Base-by-base conservation (phyloP, 139 green algal species). In the Microglena sp. region DNA sequence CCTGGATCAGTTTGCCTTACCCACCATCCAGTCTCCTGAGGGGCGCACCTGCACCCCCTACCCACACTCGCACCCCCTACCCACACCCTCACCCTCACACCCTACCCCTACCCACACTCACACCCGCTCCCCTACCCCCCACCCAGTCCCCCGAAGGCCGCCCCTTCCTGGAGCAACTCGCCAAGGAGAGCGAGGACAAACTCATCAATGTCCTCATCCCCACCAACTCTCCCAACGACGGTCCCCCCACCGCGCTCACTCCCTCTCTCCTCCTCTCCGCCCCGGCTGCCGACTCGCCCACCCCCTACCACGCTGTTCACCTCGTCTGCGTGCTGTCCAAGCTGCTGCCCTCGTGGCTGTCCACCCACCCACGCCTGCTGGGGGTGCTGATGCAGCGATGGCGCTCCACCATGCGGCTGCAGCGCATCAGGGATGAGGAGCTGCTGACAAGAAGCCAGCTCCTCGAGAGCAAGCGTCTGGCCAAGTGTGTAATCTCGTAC, bases 391-490 rank as follows among this genome's bases (percentile, higher is more conserved):
- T 79, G 43, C 6, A 68, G 28, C 80, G 78, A 0, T 95, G 88
- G 88, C 63, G 60, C 29, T 75, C 64, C n/a, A 56, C 70, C 15
- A 65, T 69, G 43, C 58, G 66, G 30, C 2, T 54, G 21, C 18
- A 26, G 0, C 60, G 64, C 21, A 1, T 68, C 24, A 63, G 45
- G 0, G 43, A 74, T 53, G 79, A 87, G 56, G 74, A 66, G 22
- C 58, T 35, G 3, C 69, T 83, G 29, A 69, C 70, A 15, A 60
- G 71, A 7, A 59, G 28, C 26, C 67, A 87, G 73, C 59, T 90
- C 55, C 76, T 91, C 28, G 93, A 98, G 61, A 84, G 71, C 60
- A 88, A 91, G 72, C 75, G 85, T 43, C 71, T 98, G 34, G 86
- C 87, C 8, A 88, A 90, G 70, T 85, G 77, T 64, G 75, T 97